phyloP scores from a whole-genome alignment of 345 rosid genomes.

The Psidium friedrichsthalianum region DNA sequence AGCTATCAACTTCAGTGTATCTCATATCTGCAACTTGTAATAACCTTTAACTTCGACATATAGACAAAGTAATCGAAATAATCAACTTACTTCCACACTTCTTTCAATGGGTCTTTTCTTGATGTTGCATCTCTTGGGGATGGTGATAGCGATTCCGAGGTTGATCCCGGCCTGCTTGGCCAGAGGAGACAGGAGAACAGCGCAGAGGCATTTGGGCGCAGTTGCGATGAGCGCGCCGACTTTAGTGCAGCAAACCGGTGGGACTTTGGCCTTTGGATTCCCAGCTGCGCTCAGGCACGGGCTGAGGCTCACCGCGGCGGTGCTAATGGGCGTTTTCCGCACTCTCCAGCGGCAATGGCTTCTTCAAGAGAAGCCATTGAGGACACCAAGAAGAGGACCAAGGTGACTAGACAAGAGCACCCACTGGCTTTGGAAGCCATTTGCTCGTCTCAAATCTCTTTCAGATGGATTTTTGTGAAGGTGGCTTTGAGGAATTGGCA shows the following conservation, averaged over 20 bases:
- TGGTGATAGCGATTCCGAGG: conserved; percentile 58
- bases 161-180: conserved; percentile 72
- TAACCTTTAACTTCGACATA: not conserved
- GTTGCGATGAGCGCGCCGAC: conserved; percentile 49
- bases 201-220: conserved; percentile 70
- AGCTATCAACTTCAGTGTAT: not conserved
- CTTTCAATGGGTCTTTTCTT: conserved; percentile 51
- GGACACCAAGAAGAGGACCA: conserved; percentile 18
- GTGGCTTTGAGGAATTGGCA: not conserved
- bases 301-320: conserved; percentile 62
- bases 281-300: conserved; percentile 64
- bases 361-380: conserved; percentile 1
- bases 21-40: not conserved
- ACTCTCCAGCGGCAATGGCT: conserved; percentile 44
- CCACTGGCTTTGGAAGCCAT: conserved; percentile 13
- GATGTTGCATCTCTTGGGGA: conserved; percentile 82
- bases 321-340: conserved; percentile 50
- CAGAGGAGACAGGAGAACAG: conserved; percentile 64
- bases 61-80: not conserved
- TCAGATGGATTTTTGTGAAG: not conserved
- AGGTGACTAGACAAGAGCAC: not conserved
- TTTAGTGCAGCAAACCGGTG: conserved; percentile 64
- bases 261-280: conserved; percentile 35
- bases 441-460: not conserved
- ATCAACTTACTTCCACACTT: conserved; percentile 66